Conservation (phyloP, 2,329 filamentous ascomycete species). For the Curvularia lunata region DNA sequence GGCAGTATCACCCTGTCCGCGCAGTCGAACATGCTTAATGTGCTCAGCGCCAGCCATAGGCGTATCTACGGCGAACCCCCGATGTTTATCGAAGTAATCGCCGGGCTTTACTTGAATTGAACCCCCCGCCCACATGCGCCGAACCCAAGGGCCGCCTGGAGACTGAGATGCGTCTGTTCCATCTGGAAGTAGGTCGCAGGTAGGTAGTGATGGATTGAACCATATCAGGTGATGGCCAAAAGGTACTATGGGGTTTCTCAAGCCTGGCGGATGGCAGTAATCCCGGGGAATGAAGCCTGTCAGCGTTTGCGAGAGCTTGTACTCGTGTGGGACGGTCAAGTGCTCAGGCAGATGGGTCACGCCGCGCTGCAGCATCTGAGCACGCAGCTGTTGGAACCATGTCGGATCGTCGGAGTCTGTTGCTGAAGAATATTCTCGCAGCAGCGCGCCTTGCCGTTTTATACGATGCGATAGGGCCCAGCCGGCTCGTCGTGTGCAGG, state of each 20-base stretch:
- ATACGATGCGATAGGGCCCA: conserved; percentile 17
- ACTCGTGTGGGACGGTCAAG: conserved; percentile 63
- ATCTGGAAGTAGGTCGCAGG: conserved; percentile 72
- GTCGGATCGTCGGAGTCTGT: conserved; percentile 15
- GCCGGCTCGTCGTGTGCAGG: conserved; percentile 21
- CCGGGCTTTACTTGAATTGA: conserved; percentile 61
- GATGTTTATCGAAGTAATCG: conserved; percentile 10
- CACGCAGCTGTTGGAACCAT: conserved; percentile 39
- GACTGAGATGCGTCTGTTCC: conserved; percentile 83
- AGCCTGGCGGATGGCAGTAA: conserved; percentile 13
- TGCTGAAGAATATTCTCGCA: conserved; percentile 25
- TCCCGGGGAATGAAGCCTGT: conserved; percentile 28
- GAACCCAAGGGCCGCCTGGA: conserved; percentile 73
- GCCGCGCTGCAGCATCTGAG: conserved; percentile 55
- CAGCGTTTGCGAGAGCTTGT: conserved; percentile 64
- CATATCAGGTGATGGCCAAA: conserved; percentile 83
- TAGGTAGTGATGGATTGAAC: conserved; percentile 74
- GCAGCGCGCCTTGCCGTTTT: conserved; percentile 22
- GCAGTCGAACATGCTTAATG: conserved; percentile 56
- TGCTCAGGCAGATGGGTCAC: conserved; percentile 62
- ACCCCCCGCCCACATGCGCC: conserved; percentile 90
- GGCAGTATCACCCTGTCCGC: conserved; percentile 54
- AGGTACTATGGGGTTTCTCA: conserved; percentile 53
- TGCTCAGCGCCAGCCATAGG: conserved; percentile 50
- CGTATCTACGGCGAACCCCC: conserved; percentile 18